Percentiles rank a stretch among this genome's conserved stretches.
Evolutionary conservation across 768 basidiomycete species (phyloP).

Genomic region (Gymnopilus dilepis): DNA sequence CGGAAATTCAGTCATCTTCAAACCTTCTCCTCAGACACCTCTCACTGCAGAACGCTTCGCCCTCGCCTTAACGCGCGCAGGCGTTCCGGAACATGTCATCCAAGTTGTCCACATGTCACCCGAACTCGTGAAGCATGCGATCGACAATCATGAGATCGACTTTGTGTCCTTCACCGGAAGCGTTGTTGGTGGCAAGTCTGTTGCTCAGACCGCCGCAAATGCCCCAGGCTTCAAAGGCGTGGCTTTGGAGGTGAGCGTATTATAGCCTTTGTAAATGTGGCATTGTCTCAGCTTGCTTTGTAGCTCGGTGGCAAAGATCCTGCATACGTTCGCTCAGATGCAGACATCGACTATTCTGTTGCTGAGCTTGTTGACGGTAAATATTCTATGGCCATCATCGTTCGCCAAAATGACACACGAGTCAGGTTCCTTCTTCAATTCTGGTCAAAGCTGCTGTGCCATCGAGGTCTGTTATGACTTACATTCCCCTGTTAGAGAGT

Average conservation of each 20-base stretch:
- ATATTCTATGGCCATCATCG: slow-evolving; percentile 11
- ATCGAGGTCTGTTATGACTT: slow-evolving; percentile 66
- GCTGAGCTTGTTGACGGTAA: slow-evolving; percentile 90
- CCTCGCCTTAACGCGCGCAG: slow-evolving; percentile 70
- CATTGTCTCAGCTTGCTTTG: slow-evolving; percentile 7
- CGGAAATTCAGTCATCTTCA: slow-evolving; percentile 89
- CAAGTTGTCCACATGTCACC: slow-evolving; percentile 80
- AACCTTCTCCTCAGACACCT: slow-evolving; percentile 97
- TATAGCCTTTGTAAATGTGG: not conserved
- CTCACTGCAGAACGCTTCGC: slow-evolving; percentile 83
- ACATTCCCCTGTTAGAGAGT: not conserved
- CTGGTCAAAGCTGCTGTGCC: slow-evolving; percentile 96
- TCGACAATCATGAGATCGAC: slow-evolving; percentile 69
- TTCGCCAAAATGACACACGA: not conserved
- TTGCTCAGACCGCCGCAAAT: slow-evolving; percentile 71
- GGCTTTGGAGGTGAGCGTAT: slow-evolving; percentile 69
- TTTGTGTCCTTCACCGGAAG: slow-evolving; percentile 93
- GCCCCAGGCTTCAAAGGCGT: slow-evolving; percentile 84
- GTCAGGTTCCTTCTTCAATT: slow-evolving; percentile 92
- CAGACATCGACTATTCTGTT: slow-evolving; percentile 81
- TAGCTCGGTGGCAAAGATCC: slow-evolving; percentile 98
- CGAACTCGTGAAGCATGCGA: slow-evolving; percentile 58
- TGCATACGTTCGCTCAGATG: slow-evolving; percentile 91
- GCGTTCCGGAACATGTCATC: slow-evolving; percentile 75
- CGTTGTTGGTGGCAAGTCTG: slow-evolving; percentile 75